Percentiles rank a stretch among this genome's conserved stretches.
phyloP scores from a whole-genome alignment of 345 rosid genomes.

The Lepidium didymum region DNA sequence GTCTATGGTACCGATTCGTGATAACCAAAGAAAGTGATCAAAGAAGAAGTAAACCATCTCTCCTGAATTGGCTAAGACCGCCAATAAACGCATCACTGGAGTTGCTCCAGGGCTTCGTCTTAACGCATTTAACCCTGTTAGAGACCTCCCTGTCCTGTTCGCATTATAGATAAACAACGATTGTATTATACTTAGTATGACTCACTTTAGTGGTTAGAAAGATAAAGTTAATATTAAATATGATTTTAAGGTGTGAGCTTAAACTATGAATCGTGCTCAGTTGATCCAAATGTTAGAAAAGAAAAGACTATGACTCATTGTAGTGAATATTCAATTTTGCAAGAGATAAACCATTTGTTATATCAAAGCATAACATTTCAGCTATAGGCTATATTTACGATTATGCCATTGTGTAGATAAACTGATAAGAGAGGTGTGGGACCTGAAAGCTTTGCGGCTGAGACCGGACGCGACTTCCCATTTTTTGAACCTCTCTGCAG shows the following conservation, averaged over 20 bases:
- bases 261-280: too few relatives aligned
- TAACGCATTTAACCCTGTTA: conserved; percentile 84
- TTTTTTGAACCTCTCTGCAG: conserved; percentile 61
- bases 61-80: conserved; percentile 77
- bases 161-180: not conserved
- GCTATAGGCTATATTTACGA: not conserved
- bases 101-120: conserved; percentile 63
- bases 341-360: too few relatives aligned
- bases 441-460: conserved; percentile 80
- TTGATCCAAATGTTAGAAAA: too few relatives aligned
- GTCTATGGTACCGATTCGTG: conserved; percentile 79
- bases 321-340: too few relatives aligned
- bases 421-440: not conserved
- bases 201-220: too few relatives aligned
- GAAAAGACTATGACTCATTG: too few relatives aligned
- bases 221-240: too few relatives aligned
- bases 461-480: conserved; percentile 97
- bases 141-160: conserved; percentile 67
- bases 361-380: not conserved
- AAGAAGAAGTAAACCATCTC: conserved; percentile 96
- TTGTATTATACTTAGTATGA: too few relatives aligned
- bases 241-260: too few relatives aligned
- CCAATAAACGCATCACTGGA: conserved; percentile 39
- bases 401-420: conserved; percentile 7
- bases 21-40: conserved; percentile 90